Percentiles rank a stretch among this genome's conserved stretches.
These are phyloP conservation scores for Rubia balearica DNA, from an alignment of 305 asterid genomes.

Conservation along the genomic window DNA sequence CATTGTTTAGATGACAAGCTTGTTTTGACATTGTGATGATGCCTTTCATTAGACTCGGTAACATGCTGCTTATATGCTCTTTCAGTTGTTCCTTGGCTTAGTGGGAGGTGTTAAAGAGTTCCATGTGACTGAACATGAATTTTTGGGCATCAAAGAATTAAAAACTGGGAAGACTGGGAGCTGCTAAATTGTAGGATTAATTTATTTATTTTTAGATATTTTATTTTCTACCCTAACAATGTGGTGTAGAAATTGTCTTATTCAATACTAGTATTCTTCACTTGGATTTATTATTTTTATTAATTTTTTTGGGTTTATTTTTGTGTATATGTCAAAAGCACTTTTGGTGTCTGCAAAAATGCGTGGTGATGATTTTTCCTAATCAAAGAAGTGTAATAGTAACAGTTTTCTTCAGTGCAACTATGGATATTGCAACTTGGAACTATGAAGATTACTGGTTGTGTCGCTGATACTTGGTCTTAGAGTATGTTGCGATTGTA, in stretches of 20 bases:
- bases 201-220: neutral
- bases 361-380: neutral
- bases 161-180: neutral
- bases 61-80: neutral
- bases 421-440: conserved; percentile 1
- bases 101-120: neutral
- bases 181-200: neutral
- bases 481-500: neutral
- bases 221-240: neutral
- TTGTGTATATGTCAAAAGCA: neutral
- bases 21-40: neutral
- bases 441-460: neutral
- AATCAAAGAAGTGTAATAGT: neutral
- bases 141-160: neutral
- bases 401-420: neutral
- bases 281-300: neutral
- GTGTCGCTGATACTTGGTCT: neutral
- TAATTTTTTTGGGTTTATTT: neutral
- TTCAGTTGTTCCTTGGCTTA: neutral
- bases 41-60: neutral
- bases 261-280: neutral
- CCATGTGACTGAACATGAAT: neutral
- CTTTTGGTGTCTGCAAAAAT: neutral
- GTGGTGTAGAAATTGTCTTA: neutral
- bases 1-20: neutral